Conservation (phyloP, 208 protist genomes). For the Leishmania martiniquensis region DNA sequence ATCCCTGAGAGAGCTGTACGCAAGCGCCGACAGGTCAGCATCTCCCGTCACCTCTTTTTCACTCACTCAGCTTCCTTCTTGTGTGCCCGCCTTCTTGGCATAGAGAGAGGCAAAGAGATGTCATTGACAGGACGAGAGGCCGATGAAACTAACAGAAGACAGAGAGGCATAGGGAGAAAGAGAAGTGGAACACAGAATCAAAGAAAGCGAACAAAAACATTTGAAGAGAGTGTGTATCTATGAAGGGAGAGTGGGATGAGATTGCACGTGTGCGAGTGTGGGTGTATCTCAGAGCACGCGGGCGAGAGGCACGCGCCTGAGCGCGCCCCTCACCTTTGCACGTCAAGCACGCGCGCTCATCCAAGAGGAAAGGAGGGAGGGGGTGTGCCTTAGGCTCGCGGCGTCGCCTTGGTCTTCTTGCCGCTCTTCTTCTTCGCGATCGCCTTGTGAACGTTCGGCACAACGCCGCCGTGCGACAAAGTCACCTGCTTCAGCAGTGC, state of each 20-base stretch:
- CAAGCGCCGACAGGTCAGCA: neutral
- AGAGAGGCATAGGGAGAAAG: too few species aligned
- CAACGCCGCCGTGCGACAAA: conserved; percentile 75
- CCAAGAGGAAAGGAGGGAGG: neutral
- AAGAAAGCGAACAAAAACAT: too few species aligned
- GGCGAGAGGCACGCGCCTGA: too few species aligned
- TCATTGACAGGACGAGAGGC: conserved; percentile 12
- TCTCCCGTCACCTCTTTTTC: neutral
- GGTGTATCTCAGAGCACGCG: too few species aligned
- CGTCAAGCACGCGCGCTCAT: neutral
- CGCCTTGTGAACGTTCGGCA: conserved; percentile 83
- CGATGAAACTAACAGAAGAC: conserved; percentile 6
- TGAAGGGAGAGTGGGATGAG: too few species aligned
- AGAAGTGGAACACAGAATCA: too few species aligned
- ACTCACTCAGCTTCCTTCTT: neutral
- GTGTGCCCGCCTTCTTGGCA: neutral
- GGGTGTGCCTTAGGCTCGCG: conserved; percentile 40
- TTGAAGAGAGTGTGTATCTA: too few species aligned
- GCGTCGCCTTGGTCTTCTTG: conserved; percentile 65
- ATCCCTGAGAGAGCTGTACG: neutral
- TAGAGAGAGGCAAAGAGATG: neutral
- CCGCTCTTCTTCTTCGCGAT: conserved; percentile 80
- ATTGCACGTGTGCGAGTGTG: too few species aligned
- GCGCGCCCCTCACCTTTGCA: neutral
- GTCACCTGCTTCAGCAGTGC: conserved; percentile 68